Percentiles rank a stretch among this genome's conserved stretches.
Evolutionary conservation across 208 protist species (phyloP).

Genomic region (Acanthamoeba castellanii): DNA sequence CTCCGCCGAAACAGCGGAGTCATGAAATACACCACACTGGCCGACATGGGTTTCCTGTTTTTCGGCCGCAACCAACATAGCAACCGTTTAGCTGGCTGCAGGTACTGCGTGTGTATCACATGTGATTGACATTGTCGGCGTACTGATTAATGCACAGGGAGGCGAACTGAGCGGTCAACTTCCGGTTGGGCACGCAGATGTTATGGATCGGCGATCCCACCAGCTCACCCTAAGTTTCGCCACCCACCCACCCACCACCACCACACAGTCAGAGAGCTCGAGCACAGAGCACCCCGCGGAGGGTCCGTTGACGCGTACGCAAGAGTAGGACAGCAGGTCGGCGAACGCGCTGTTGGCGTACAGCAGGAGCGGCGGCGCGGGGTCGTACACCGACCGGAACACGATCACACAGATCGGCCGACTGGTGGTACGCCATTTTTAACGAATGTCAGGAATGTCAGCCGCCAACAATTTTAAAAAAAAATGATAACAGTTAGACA

Average conservation of each 20-base stretch:
- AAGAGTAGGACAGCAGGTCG: neutral
- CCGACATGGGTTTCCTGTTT: neutral
- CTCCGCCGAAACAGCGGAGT: neutral
- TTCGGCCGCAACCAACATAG: neutral
- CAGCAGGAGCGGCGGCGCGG: neutral
- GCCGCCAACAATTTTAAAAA: neutral
- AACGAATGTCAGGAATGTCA: too few relatives aligned
- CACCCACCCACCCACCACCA: too few relatives aligned
- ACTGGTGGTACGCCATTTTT: neutral
- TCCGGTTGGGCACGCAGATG: neutral
- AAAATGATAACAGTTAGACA: neutral
- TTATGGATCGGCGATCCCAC: neutral
- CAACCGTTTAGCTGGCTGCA: neutral
- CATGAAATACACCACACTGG: neutral
- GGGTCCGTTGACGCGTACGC: neutral
- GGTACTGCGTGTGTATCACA: neutral
- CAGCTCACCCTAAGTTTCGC: neutral
- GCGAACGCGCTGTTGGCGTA: neutral
- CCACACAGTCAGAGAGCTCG: neutral
- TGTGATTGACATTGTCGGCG: neutral
- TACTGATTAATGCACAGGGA: neutral
- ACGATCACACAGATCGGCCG: neutral
- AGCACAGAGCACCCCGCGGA: neutral
- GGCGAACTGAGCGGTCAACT: neutral
- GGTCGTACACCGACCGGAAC: constrained; percentile 3